Conservation (phyloP, 2,329 filamentous ascomycete species). For the Alternaria postmessia region DNA sequence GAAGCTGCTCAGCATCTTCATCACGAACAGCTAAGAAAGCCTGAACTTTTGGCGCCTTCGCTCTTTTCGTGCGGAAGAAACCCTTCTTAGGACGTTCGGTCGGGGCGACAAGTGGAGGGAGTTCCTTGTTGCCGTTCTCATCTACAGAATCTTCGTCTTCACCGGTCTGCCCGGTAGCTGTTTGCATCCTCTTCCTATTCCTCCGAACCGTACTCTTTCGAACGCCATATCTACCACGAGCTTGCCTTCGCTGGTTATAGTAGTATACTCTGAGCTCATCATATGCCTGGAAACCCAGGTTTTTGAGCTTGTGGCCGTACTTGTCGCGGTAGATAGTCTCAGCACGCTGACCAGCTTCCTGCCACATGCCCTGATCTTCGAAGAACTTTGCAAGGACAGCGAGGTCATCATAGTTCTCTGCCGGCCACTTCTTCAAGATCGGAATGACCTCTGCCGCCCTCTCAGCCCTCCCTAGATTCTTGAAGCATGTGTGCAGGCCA, state of each 20-base stretch:
- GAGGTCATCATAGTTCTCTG: conserved; percentile 76
- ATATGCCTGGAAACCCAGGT: conserved; percentile 47
- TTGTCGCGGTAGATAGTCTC: conserved; percentile 78
- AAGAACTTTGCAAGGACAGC: conserved; percentile 85
- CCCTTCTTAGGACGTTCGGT: conserved; percentile 39
- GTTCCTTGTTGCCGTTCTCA: conserved; percentile 21
- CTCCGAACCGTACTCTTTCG: conserved; percentile 39
- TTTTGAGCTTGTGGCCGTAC: conserved; percentile 55
- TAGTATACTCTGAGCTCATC: conserved; percentile 40
- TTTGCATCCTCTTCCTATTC: conserved; percentile 37
- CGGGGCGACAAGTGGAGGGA: conserved; percentile 27
- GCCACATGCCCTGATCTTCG: conserved; percentile 70
- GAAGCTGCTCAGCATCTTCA: conserved; percentile 8
- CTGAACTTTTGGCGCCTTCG: conserved; percentile 31
- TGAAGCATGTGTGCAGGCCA: conserved; percentile 67
- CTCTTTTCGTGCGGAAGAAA: conserved; percentile 38
- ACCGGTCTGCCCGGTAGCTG: conserved; percentile 29
- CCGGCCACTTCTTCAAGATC: conserved; percentile 74
- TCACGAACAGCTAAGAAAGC: conserved; percentile 41
- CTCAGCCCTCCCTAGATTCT: conserved; percentile 67
- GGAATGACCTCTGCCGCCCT: conserved; percentile 82
- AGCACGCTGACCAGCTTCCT: conserved; percentile 53
- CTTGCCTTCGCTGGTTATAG: conserved; percentile 33
- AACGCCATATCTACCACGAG: conserved; percentile 38
- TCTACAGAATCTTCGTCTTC: conserved; percentile 29